Conservation (phyloP, 495 filamentous ascomycete genomes). For the Penicillium longicatenatum region DNA sequence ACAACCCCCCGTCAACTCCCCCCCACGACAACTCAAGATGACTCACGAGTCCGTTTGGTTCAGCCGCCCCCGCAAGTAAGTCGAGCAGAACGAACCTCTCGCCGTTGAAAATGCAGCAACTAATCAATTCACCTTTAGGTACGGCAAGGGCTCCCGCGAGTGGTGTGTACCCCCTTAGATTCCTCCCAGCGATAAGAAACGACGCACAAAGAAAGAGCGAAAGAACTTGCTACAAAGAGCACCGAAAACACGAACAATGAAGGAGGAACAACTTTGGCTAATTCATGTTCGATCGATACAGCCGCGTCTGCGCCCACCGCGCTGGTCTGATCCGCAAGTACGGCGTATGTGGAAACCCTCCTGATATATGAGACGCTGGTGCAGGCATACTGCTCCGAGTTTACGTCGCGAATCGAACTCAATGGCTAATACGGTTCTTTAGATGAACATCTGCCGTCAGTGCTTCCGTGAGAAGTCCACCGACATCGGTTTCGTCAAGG, state of each 20-base stretch:
- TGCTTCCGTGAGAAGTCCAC: conserved; percentile 97
- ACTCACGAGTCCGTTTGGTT: conserved; percentile 99
- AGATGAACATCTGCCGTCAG: conserved; percentile 97
- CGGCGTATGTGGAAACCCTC: conserved; percentile 66
- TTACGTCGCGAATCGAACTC: conserved; percentile 1
- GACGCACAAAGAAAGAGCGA: too few relatives aligned
- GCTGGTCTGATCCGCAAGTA: conserved; percentile 99
- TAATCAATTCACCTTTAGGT: conserved; percentile 32
- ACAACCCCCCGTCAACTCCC: conserved; percentile 43
- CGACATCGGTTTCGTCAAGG: conserved; percentile 99
- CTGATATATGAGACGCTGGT: not conserved
- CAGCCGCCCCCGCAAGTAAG: conserved; percentile 90
- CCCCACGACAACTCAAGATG: conserved; percentile 63
- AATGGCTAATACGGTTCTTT: conserved; percentile 29
- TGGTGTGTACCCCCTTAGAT: conserved; percentile 62
- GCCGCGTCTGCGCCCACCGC: conserved; percentile 93
- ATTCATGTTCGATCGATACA: conserved; percentile 41
- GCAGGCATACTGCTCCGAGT: not conserved
- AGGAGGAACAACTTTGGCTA: conserved; percentile 24
- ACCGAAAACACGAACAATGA: conserved; percentile 13
- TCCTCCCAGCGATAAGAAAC: conserved; percentile 16
- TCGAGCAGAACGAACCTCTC: conserved; percentile 16
- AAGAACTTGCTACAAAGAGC: too few relatives aligned
- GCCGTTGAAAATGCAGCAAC: conserved; percentile 11
- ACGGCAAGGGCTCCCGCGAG: conserved; percentile 86